Percentiles rank a stretch among this genome's conserved stretches.
These are phyloP conservation scores for Sclerotinia borealis DNA, from an alignment of 2,329 filamentous ascomycete genomes.

Conservation along the genomic window DNA sequence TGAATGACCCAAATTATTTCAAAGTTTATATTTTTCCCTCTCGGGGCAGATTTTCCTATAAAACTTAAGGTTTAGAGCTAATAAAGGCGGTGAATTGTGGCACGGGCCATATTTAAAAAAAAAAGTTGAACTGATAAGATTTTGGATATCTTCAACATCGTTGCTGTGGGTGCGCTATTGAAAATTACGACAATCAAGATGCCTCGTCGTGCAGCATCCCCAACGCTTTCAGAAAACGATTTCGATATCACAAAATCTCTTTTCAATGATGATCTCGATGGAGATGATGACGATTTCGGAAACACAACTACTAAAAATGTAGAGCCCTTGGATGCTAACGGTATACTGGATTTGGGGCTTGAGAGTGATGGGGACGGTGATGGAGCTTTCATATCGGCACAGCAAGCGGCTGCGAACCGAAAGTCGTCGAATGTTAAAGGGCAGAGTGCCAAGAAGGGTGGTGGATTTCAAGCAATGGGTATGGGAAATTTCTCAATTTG, in stretches of 20 bases:
- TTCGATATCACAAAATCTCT: conserved; percentile 81
- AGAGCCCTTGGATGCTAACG: conserved; percentile 51
- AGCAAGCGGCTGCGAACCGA: conserved; percentile 80
- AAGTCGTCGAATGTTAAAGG: conserved; percentile 79
- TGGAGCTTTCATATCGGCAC: conserved; percentile 83
- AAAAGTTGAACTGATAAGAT: conserved; percentile 16
- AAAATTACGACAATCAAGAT: conserved; percentile 41
- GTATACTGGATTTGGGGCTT: conserved; percentile 53
- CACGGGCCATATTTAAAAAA: conserved; percentile 9
- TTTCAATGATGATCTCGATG: conserved; percentile 55
- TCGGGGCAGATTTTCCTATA: not conserved
- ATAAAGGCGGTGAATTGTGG: not conserved
- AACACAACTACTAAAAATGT: conserved; percentile 33
- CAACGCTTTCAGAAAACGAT: conserved; percentile 80
- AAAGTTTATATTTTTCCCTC: conserved; percentile 11
- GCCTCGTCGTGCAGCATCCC: conserved; percentile 69
- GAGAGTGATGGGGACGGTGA: conserved; percentile 61
- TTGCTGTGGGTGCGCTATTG: conserved; percentile 5
- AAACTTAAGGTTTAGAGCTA: conserved; percentile 17
- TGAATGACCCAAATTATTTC: conserved; percentile 8
- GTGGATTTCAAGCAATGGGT: conserved; percentile 95
- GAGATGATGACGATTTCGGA: conserved; percentile 39
- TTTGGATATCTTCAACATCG: conserved; percentile 1
- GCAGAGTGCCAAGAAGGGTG: conserved; percentile 85
- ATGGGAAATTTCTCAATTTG: conserved; percentile 24